Evolutionary conservation across 2,329 filamentous ascomycete genomes (phyloP).

Genomic region (Aspergillus persii): DNA sequence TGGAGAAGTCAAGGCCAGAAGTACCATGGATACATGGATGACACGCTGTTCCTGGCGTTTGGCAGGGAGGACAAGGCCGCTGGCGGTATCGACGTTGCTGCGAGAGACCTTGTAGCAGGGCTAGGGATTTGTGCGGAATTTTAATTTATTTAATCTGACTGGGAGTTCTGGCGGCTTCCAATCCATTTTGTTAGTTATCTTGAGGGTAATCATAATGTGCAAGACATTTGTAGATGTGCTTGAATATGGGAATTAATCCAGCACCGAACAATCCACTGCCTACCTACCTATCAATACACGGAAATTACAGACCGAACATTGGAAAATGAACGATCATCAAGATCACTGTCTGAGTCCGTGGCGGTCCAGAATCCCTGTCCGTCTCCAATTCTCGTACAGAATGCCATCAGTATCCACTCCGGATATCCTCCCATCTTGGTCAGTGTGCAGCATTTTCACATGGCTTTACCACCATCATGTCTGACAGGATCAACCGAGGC

Average conservation of each 20-base stretch:
- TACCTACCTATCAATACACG: not conserved
- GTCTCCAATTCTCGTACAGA: not conserved
- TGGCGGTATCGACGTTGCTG: constrained; percentile 53
- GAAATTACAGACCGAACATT: not conserved
- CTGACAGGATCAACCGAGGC: not conserved
- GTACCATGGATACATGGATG: constrained; percentile 59
- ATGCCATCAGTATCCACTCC: not conserved
- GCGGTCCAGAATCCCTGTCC: not conserved
- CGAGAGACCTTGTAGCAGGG: constrained; percentile 42
- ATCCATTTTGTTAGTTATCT: not conserved
- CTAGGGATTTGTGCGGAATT: not conserved
- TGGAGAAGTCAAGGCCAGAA: constrained; percentile 51
- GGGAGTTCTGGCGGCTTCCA: not conserved
- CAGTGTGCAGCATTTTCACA: not conserved
- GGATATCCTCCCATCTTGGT: not conserved
- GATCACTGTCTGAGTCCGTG: not conserved
- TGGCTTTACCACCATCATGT: not conserved
- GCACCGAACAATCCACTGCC: not conserved
- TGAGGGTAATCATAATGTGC: not conserved
- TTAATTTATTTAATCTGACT: not conserved
- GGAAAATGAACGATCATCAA: not conserved
- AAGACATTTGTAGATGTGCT: not conserved
- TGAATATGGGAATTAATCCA: not conserved
- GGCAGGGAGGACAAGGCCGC: constrained; percentile 54
- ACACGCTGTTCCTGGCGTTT: constrained; percentile 55